Conservation (phyloP, 352 stramenopile genomes). For the Thraustochytrium sp. region DNA sequence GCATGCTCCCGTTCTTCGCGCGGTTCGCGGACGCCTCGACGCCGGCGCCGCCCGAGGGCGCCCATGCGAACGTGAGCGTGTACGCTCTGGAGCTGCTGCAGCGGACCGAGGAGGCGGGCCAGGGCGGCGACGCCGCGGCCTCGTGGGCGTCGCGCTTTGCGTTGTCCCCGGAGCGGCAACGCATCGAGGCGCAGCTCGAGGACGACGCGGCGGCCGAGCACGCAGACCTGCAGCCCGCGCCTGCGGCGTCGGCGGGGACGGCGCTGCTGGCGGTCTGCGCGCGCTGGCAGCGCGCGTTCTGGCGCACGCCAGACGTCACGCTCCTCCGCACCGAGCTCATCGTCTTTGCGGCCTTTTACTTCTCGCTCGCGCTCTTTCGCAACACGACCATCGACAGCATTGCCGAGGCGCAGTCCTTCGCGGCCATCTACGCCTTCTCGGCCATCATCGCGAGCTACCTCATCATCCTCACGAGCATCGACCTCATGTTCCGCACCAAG, state of each 20-base stretch:
- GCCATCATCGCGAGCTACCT: not conserved
- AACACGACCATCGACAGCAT: not conserved
- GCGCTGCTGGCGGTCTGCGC: not conserved
- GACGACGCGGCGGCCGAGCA: not conserved
- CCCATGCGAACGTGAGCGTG: not conserved
- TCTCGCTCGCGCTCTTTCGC: not conserved
- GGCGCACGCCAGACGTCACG: not conserved
- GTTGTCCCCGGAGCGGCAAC: not conserved
- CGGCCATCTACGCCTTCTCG: not conserved
- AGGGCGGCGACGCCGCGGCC: not conserved
- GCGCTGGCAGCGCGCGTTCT: not conserved
- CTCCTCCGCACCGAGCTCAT: not conserved
- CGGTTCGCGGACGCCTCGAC: not conserved
- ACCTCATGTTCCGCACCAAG: not conserved
- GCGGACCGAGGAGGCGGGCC: too few species aligned
- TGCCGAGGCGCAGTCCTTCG: not conserved
- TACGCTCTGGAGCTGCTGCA: not conserved
- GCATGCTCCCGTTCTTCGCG: conserved; percentile 41
- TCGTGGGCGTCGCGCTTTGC: not conserved
- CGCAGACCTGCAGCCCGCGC: too few species aligned
- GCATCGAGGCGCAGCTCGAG: not conserved
- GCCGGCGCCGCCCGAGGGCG: not conserved
- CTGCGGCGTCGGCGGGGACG: not conserved
- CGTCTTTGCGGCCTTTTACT: not conserved
- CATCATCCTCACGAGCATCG: not conserved